phyloP scores from a whole-genome alignment of 2,329 filamentous ascomycete genomes.

The Cylindrodendrum hubeiense region DNA sequence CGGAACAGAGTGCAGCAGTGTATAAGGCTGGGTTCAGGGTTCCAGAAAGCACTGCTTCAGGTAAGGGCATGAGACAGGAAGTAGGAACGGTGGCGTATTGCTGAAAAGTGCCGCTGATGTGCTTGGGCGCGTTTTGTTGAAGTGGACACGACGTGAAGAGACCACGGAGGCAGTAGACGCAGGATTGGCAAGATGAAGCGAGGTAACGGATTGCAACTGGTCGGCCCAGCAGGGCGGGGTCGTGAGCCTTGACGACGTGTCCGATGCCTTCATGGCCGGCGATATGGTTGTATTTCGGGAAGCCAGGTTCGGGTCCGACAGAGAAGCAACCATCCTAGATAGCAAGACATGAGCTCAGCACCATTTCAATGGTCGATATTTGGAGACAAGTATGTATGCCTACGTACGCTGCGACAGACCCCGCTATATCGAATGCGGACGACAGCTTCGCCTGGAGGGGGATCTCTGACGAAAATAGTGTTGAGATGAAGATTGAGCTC shows the following conservation, averaged over 20 bases:
- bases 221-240: background rate
- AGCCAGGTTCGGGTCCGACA: conserved; percentile 3
- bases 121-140: conserved; percentile 3
- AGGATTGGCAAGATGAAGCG: background rate
- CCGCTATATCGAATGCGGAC: conserved; percentile 8
- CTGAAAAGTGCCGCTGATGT: conserved; percentile 5
- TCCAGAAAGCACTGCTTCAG: background rate
- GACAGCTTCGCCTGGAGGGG: background rate
- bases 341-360: background rate
- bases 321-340: conserved; percentile 4
- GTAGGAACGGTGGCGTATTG: background rate
- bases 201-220: conserved; percentile 5
- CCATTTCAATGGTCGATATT: background rate
- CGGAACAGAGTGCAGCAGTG: background rate
- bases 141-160: background rate
- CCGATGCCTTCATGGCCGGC: conserved; percentile 10
- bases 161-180: background rate
- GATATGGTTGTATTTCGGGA: background rate
- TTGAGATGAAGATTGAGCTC: background rate
- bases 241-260: background rate
- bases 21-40: background rate
- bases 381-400: background rate
- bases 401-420: conserved; percentile 10
- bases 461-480: background rate
- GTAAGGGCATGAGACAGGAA: background rate